Base-by-base conservation (phyloP, 2,329 filamentous ascomycete species). In the Aspergillus alliaceus region DNA sequence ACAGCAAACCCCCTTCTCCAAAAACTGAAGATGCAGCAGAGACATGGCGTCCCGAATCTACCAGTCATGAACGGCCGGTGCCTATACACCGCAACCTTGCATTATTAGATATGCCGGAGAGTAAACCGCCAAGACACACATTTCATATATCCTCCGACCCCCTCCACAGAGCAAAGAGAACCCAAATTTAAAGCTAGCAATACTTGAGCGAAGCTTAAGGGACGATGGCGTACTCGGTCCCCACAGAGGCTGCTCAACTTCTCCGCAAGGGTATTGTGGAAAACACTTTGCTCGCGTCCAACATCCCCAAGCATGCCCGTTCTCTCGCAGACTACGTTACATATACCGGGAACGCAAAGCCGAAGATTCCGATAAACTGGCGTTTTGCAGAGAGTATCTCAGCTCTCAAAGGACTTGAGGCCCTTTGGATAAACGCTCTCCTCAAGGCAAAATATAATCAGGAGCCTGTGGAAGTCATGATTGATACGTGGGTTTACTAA, bases 331-430 rank as follows among this genome's bases (percentile, higher is more conserved):
- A 47, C 25, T 7, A 8, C 1, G 37, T 57, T 9, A 18, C 50
- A 15, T 59, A 52, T 22, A 9, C 37, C 2, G 57, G 57, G 6
- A 46, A 53, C 12, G 35, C 15, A 1, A 44, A 34, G 22, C 53
- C 57, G 1, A 53, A 25, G n/a, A 57, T 59, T 12, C 57, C 57
- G 2, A 40, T 59, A 1, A 59, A 59, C 14, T 57, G 57, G 57
- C 40, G 57, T 1, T 47, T 59, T n/a, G 53, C 57, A 6, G 57
- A 59, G 31, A 59, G 57, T 29, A 57, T 59, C 24, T 59, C 57
- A 3, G 53, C 50, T 2, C 24, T 59, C 6, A 59, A 59, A n/a
- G 57, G 25, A 1, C 39, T 59, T 6, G 54, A 59, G 32, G 54
- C 57, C 1, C 20, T 37, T 2, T 31, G 37, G 42, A 4, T 59